phyloP scores from a whole-genome alignment of 1,284 basidiomycete species.

The Trichosporon asahii region DNA sequence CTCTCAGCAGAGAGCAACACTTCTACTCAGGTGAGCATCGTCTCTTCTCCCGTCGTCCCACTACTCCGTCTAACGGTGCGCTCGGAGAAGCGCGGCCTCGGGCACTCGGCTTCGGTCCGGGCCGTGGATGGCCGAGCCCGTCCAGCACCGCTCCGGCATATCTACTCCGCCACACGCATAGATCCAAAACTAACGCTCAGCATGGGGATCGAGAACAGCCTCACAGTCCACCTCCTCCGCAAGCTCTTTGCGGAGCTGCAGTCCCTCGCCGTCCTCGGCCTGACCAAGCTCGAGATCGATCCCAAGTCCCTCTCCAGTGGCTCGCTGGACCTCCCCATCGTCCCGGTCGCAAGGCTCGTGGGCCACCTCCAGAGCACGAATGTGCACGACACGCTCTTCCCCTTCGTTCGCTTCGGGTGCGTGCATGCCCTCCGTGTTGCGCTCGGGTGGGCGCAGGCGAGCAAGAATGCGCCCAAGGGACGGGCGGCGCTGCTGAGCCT shows the following conservation, averaged over 20 bases:
- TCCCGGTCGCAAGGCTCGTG: conserved; percentile 26
- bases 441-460: conserved; percentile 39
- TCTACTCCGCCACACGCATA: too few relatives aligned
- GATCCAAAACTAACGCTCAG: too few relatives aligned
- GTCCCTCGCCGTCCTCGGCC: background rate
- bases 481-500: conserved; percentile 36
- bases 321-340: background rate
- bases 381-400: conserved; percentile 38
- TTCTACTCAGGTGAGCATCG: too few relatives aligned
- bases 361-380: conserved; percentile 32
- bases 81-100: too few relatives aligned
- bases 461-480: conserved; percentile 16
- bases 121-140: too few relatives aligned
- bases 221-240: background rate
- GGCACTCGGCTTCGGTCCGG: too few relatives aligned
- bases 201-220: background rate
- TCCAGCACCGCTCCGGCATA: too few relatives aligned
- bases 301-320: background rate
- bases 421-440: conserved; percentile 42
- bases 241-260: background rate
- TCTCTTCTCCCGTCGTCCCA: too few relatives aligned
- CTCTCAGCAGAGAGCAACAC: background rate
- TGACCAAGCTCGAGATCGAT: background rate
- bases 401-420: conserved; percentile 35
- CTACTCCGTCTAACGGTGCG: too few relatives aligned